These are phyloP conservation scores for Phyllachora maydis DNA, from an alignment of 2,329 filamentous ascomycete genomes.

Conservation along the genomic window DNA sequence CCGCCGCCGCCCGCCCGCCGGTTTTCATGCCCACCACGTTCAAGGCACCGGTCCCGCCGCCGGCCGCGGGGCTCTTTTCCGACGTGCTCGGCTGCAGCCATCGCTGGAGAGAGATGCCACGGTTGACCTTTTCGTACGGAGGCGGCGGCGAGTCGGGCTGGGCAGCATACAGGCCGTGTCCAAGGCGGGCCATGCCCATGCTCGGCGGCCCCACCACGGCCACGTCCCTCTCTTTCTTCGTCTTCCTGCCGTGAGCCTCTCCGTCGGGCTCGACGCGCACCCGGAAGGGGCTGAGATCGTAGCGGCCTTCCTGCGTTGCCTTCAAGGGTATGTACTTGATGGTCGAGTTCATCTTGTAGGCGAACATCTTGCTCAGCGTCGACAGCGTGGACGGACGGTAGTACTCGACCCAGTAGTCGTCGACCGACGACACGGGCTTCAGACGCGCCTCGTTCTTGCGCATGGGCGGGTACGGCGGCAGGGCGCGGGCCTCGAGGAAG, in stretches of 20 bases:
- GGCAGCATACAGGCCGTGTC: slow-evolving; percentile 16
- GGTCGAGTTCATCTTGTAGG: slow-evolving; percentile 80
- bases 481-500: slow-evolving; percentile 40
- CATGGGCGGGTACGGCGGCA: slow-evolving; percentile 25
- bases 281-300: slow-evolving; percentile 76
- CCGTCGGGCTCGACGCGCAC: slow-evolving; percentile 46
- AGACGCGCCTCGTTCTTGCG: slow-evolving; percentile 13
- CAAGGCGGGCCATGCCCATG: slow-evolving; percentile 13
- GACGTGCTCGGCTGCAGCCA: slow-evolving; percentile 32
- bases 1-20: too few species aligned
- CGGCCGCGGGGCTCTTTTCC: neutral
- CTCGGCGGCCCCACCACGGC: slow-evolving; percentile 45
- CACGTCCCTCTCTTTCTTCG: slow-evolving; percentile 50
- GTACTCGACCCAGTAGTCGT: slow-evolving; percentile 96
- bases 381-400: slow-evolving; percentile 79
- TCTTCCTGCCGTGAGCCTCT: slow-evolving; percentile 38
- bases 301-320: slow-evolving; percentile 49
- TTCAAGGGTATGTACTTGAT: slow-evolving; percentile 65
- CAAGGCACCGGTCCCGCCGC: too few species aligned
- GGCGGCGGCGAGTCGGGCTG: slow-evolving; percentile 12
- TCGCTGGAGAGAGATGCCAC: slow-evolving; percentile 33
- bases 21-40: neutral
- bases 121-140: slow-evolving; percentile 10
- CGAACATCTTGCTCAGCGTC: slow-evolving; percentile 79
- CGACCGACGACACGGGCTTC: slow-evolving; percentile 40